Conservation (phyloP, 352 stramenopile genomes). For the Pythium periplocum region DNA sequence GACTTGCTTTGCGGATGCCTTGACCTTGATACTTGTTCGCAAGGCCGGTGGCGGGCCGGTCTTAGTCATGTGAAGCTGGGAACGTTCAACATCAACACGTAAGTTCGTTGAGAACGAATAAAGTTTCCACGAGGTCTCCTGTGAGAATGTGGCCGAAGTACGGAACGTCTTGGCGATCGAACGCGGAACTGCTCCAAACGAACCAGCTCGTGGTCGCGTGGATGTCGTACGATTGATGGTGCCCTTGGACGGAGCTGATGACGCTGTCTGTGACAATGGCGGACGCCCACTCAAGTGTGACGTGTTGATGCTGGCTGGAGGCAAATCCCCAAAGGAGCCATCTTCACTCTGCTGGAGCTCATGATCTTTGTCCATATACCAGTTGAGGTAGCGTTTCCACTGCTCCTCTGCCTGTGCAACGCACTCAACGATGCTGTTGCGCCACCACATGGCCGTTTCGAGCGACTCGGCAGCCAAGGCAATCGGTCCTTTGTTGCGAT, state of each 20-base stretch:
- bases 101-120: constrained; percentile 74
- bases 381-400: constrained; percentile 82
- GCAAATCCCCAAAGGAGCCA: too few relatives aligned
- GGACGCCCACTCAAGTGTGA: too few relatives aligned
- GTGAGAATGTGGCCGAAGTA: constrained; percentile 70
- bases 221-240: neutral
- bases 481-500: constrained; percentile 62
- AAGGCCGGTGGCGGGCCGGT: constrained; percentile 46
- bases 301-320: too few relatives aligned
- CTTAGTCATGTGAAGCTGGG: constrained; percentile 32
- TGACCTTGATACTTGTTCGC: constrained; percentile 67
- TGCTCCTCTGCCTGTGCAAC: constrained; percentile 81
- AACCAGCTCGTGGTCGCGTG: constrained; percentile 36
- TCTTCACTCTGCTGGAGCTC: constrained; percentile 11
- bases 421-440: constrained; percentile 80
- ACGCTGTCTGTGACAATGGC: too few relatives aligned
- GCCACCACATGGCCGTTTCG: constrained; percentile 82
- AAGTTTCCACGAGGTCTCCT: constrained; percentile 67
- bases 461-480: constrained; percentile 76
- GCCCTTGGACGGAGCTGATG: too few relatives aligned
- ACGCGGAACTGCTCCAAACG: constrained; percentile 65
- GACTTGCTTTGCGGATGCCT: constrained; percentile 54
- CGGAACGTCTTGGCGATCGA: constrained; percentile 78
- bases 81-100: constrained; percentile 61
- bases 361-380: constrained; percentile 81